Evolutionary conservation across 345 rosid genomes (phyloP), one percentile per base, ranked within the genome.

Genomic region (Clausena lansium): DNA sequence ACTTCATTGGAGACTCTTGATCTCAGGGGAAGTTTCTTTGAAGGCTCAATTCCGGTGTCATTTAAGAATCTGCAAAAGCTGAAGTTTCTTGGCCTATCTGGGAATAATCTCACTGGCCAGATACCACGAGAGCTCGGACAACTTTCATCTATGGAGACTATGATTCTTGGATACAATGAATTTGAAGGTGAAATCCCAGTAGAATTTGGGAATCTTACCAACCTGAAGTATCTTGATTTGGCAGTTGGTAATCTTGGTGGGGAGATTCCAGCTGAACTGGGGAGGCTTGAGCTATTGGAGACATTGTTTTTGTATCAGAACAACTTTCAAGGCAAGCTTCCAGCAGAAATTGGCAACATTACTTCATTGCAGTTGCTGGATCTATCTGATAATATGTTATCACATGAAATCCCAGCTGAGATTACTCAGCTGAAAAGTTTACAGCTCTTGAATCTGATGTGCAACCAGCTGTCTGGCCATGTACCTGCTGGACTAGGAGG

Each of bases 81-180:
- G 77, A 88, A 86, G 86, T 95, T 87, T 80, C 91, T 95, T 14
- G 99, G 98, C 76, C 90, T 95, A 35, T 91, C 96, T 0, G 98
- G 97, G 76, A 95, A 95, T 69, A 93, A 93, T 85, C 94, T 95
- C 75, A 90, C 97, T 1, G 98, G 97, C 8, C 74, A 78, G 63
- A 85, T 95, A 72, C 97, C 99, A 0, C 81, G 60, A 22, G 91
- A 91, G 83, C 85, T 95, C 2, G 97, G 98, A 8, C 89, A 90
- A 83, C 90, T 92, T 60, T 73, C 87, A 30, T 90, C 91, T n/a
- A 75, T 93, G 78, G 97, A 95, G 88, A 93, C 65, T n/a, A 84
- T 93, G 24, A 91, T 93, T 76, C 87, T 95, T 25, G 99, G 98
- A 6, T 95, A 92, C 88, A 95, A 95, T 58, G 93, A 88, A 79